These are phyloP conservation scores for Starmerella lactis-condensi DNA, from an alignment of 805 yeast species.

Conservation along the genomic window DNA sequence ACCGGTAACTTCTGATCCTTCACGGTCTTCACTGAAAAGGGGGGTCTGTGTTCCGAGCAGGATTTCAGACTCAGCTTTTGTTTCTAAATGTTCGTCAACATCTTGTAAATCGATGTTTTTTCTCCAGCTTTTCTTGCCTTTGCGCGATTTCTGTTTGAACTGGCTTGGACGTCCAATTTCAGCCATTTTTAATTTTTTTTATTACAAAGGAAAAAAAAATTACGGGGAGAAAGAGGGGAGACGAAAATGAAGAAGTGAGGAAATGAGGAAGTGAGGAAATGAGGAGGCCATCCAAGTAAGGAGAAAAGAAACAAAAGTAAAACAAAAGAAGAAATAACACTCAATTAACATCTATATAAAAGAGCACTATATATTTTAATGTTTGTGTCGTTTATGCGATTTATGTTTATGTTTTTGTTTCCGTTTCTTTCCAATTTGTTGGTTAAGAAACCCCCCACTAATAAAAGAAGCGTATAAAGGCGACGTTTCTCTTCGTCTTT, in stretches of 20 bases:
- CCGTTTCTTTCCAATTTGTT: no score
- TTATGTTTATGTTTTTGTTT: no score
- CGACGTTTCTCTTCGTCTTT: constrained; percentile 25
- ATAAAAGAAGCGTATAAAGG: constrained; percentile 78
- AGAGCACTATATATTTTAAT: no score
- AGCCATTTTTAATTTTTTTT: constrained; percentile 4
- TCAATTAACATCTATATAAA: no score
- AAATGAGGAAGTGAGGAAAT: constrained; percentile 1
- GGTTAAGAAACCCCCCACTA: constrained; percentile 59
- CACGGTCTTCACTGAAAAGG: constrained; percentile 48
- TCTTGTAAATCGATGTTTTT: constrained; percentile 78
- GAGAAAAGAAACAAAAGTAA: no score
- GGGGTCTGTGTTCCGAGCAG: constrained; percentile 26
- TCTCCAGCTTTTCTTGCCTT: constrained; percentile 86
- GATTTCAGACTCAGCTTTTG: constrained; percentile 39
- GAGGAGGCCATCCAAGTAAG: constrained; percentile 3
- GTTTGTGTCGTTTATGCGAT: no score
- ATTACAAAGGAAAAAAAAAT: not conserved
- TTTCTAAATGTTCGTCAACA: constrained; percentile 51
- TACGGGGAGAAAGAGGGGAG: constrained; percentile 1
- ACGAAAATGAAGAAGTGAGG: not conserved
- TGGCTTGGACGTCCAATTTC: constrained; percentile 27
- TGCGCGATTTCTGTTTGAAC: constrained; percentile 59
- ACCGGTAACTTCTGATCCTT: constrained; percentile 34
- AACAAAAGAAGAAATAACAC: no score